Evolutionary conservation across 1,284 basidiomycete genomes (phyloP), one percentile per base, ranked within the genome.

Genomic region (Heliocybe sulcata): DNA sequence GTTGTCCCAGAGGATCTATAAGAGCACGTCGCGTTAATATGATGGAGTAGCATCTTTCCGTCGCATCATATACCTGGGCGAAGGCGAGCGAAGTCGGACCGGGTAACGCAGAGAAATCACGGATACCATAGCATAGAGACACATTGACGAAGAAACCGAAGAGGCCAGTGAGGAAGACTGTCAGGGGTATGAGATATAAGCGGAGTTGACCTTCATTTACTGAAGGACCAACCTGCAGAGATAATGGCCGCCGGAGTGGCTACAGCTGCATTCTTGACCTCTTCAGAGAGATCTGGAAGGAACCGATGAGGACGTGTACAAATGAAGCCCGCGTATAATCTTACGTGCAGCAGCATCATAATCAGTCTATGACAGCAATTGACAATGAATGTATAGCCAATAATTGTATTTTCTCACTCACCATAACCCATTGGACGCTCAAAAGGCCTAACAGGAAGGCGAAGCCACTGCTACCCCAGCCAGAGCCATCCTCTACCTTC

Each of bases 381-480:
- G 33, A 19, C 20, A 14, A 23, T 48, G n/a, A 10, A 14, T 16
- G 1, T 6, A 52, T 27, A 26, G 20, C 14, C 11, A 23, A 29
- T 4, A 38, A 19, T 42, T 20, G 29, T 23, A 45, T 8, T 22
- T 51, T 3, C 19, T 14, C 6, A 8, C 49, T 49, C 35, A 59
- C 60, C 60, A 62, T 60, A 19, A 62, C 61, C 61, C 61, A 62
- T 52, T 59, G 58, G 10, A 62, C 61, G 51, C 61, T 57, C 25
- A 62, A 48, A 14, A 62, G n/a, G 2, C 61, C 61, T n/a, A 62
- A 52, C 23, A 62, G 49, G 51, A 62, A 60, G 10, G 57, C 58
- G 47, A 62, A 62, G 12, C 58, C 58, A 6, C 45, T 53, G 45
- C 61, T 61, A 35, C 52, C 53, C 60, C 60, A 62, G 12, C 61